phyloP scores from a whole-genome alignment of 2,329 filamentous ascomycete genomes.

The Pseudocercospora ulei region DNA sequence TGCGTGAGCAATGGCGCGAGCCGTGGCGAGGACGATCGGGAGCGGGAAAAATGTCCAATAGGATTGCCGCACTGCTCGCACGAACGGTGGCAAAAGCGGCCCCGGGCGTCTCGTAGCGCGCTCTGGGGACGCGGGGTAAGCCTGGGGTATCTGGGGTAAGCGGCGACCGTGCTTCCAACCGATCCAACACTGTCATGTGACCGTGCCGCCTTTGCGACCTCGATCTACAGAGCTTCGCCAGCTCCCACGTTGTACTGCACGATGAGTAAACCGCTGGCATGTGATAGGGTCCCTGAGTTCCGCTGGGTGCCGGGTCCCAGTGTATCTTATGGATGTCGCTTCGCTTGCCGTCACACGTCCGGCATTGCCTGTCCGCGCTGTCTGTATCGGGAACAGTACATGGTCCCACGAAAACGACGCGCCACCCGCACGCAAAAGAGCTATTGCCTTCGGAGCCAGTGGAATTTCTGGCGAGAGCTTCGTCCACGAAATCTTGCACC shows the following conservation, averaged over 20 bases:
- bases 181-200: background rate
- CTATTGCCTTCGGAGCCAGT: conserved; percentile 37
- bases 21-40: conserved; percentile 2
- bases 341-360: background rate
- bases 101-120: too few relatives aligned
- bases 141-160: too few relatives aligned
- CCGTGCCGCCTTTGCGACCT: background rate
- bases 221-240: background rate
- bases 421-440: too few relatives aligned
- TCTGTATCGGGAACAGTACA: too few relatives aligned
- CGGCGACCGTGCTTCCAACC: background rate
- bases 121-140: too few relatives aligned
- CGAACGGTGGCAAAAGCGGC: background rate
- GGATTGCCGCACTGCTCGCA: background rate
- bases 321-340: background rate
- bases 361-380: background rate
- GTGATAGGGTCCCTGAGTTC: conserved; percentile 10
- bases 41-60: conserved; percentile 4
- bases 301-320: background rate
- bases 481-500: conserved; percentile 41
- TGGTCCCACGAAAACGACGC: too few relatives aligned
- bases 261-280: conserved; percentile 10
- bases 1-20: conserved; percentile 8
- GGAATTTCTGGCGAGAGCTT: conserved; percentile 45
- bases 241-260: background rate